Base-by-base conservation (phyloP, 176 grass and related monocot species). In the Carex myosuroides region DNA sequence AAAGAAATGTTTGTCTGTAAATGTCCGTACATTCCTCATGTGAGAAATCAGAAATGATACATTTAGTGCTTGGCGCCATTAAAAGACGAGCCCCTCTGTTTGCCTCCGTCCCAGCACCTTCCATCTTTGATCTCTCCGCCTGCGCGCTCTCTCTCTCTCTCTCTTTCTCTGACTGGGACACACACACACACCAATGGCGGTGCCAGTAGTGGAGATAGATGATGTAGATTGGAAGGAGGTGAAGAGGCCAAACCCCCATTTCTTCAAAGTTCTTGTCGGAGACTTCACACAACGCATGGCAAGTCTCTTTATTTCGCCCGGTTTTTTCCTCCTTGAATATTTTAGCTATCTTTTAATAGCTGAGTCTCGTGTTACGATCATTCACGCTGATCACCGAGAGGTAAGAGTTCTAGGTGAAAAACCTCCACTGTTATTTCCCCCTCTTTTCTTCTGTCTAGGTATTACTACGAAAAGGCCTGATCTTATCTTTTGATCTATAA, bases 181-280 rank as follows among this genome's bases (percentile, higher is more conserved):
- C 13, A 30, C 17, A 16, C 74, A 46, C 44, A 9, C 44, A 10
- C 18, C 32, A 41, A 82, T 64, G 59, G 60, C 78, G 53, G 85
- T 87, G 88, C 46, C 46, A 50, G 72, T 80, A 18, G 58, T 12
- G 44, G 81, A 41, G 69, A 82, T n/a, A 85, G 29, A 67, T 65
- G 83, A 37, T 72, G 64, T 82, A 22, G 85, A 70, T 79, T 64
- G 70, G 78, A 63, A 35, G 80, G 77, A 72, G 44, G 87, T 9
- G 37, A 84, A 71, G 69, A 87, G 89, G 89, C 89, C 88, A 65
- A 68, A 83, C 5, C 95, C 89, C 39, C 95, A 93, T 68, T 98
- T 98, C 95, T 98, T 95, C 86, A 98, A 98, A 88, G 89, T 98
- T 60, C 91, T 98, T 33, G 74, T 93, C 24, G 93, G 95, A 33